phyloP scores from a whole-genome alignment of 208 protist genomes.

The Trypanosoma cruzi region DNA sequence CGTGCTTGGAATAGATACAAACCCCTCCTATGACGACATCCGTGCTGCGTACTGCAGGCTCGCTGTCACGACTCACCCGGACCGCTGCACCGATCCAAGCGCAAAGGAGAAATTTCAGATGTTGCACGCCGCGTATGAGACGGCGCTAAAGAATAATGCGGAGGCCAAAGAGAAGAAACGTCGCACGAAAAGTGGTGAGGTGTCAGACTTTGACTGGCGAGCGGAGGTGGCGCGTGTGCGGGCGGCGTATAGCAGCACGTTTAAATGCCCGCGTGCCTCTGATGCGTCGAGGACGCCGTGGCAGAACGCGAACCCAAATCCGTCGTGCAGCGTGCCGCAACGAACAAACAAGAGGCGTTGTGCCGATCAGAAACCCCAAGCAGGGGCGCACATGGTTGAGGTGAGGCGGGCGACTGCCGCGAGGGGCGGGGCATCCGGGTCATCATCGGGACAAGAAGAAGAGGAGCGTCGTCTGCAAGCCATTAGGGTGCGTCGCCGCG shows the following conservation, averaged over 20 bases:
- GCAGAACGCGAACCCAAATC: not conserved
- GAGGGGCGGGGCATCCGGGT: not conserved
- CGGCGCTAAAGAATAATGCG: slow-evolving; percentile 9
- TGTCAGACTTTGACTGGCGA: slow-evolving; percentile 24
- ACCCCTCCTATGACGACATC: slow-evolving; percentile 19
- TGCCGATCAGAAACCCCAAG: not conserved
- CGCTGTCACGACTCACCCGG: slow-evolving; percentile 27
- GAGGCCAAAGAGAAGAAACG: not conserved
- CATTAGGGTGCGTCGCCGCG: slow-evolving; percentile 5
- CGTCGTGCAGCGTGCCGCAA: not conserved
- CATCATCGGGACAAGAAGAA: not conserved
- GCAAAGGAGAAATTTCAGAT: slow-evolving; percentile 27
- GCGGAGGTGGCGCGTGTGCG: slow-evolving; percentile 26
- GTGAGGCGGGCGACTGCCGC: not conserved
- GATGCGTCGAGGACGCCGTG: not conserved
- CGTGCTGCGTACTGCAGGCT: slow-evolving; percentile 21
- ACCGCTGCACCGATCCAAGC: slow-evolving; percentile 14
- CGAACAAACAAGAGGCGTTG: not conserved
- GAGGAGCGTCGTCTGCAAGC: not conserved
- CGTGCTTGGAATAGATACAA: slow-evolving; percentile 12
- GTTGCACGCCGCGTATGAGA: slow-evolving; percentile 27
- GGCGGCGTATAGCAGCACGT: not conserved
- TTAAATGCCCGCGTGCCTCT: not conserved
- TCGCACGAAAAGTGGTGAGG: not conserved
- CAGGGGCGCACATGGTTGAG: not conserved